Percentiles rank a stretch among this genome's conserved stretches.
Conservation (phyloP, 768 basidiomycete genomes). For the Leccinum incarnatum region DNA sequence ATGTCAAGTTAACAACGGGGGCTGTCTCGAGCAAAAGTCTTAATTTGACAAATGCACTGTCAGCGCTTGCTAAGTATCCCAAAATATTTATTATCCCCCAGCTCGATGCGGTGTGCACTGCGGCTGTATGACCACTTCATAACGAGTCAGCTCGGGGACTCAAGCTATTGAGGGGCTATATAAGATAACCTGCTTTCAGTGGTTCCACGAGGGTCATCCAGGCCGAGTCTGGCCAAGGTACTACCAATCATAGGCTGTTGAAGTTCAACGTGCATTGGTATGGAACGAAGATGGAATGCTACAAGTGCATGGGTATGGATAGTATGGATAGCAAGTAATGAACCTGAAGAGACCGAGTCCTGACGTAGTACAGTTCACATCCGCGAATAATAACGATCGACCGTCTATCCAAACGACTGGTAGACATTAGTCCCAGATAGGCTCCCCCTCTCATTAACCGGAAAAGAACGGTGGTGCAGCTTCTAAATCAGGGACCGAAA, state of each 20-base stretch:
- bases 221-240: not conserved
- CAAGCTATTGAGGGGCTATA: not conserved
- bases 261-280: not conserved
- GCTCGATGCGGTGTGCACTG: not conserved
- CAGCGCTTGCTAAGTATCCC: not conserved
- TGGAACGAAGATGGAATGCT: not conserved
- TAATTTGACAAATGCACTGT: not conserved
- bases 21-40: not conserved
- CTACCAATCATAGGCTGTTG: constrained; percentile 2
- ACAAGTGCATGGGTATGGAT: not conserved
- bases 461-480: constrained; percentile 2
- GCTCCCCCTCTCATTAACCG: not conserved
- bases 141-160: not conserved
- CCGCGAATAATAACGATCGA: constrained; percentile 7
- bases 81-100: not conserved
- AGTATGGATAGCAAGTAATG: not conserved
- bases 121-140: not conserved
- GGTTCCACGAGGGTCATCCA: not conserved
- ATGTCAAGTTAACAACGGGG: not conserved
- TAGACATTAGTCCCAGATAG: constrained; percentile 3
- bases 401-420: constrained; percentile 4
- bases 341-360: constrained; percentile 5
- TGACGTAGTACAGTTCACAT: constrained; percentile 7
- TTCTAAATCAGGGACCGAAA: constrained; percentile 17
- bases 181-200: constrained; percentile 3